phyloP scores from a whole-genome alignment of 2,329 filamentous ascomycete genomes.

The Phaeosphaeriaceae sp. region DNA sequence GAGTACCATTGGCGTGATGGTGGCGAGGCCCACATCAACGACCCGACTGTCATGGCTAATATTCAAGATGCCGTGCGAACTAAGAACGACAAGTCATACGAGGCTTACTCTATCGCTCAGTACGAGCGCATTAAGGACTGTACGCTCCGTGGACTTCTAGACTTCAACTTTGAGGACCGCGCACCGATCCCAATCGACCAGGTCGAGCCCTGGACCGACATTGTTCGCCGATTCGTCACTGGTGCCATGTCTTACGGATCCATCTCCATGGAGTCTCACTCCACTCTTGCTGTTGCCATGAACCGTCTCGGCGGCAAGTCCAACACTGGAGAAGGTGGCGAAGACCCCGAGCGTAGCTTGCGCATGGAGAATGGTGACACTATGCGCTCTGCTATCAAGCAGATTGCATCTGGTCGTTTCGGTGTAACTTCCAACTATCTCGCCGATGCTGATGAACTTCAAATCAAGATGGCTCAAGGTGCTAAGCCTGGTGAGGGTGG shows the following conservation, averaged over 20 bases:
- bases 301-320: constrained; percentile 96
- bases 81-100: constrained; percentile 98
- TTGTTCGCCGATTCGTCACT: constrained; percentile 94
- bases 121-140: constrained; percentile 98
- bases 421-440: constrained; percentile 95
- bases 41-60: constrained; percentile 92
- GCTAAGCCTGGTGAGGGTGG: constrained; percentile 97
- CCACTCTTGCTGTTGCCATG: constrained; percentile 94
- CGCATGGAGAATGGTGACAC: constrained; percentile 90
- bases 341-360: constrained; percentile 89
- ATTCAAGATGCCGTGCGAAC: constrained; percentile 95
- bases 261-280: constrained; percentile 98
- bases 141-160: constrained; percentile 89
- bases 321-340: constrained; percentile 96
- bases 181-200: constrained; percentile 90
- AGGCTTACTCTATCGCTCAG: constrained; percentile 90
- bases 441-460: constrained; percentile 91
- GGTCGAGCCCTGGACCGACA: constrained; percentile 97
- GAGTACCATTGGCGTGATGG: constrained; percentile 99
- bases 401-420: constrained; percentile 94
- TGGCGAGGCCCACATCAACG: constrained; percentile 93
- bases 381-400: constrained; percentile 97
- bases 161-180: constrained; percentile 92
- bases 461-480: constrained; percentile 99
- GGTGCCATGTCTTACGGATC: constrained; percentile 99